Percentiles rank a stretch among this genome's conserved stretches.
Conservation (phyloP, 2,329 filamentous ascomycete species). For the Rutstroemia sp. region DNA sequence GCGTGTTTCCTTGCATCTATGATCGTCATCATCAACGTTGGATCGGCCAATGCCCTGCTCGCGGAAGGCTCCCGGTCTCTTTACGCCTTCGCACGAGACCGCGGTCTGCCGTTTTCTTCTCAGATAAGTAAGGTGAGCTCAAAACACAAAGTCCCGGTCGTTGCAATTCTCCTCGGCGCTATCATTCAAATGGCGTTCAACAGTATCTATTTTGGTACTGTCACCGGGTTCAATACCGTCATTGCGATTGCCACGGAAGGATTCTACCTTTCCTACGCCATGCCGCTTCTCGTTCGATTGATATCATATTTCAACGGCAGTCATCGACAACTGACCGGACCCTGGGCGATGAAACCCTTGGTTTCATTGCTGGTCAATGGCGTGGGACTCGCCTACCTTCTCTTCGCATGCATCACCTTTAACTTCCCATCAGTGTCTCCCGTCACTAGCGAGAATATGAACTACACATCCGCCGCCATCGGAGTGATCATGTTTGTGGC, state of each 20-base stretch:
- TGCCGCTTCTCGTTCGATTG: constrained; percentile 44
- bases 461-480: constrained; percentile 49
- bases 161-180: constrained; percentile 40
- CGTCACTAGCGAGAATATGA: constrained; percentile 48
- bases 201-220: constrained; percentile 47
- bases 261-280: constrained; percentile 52
- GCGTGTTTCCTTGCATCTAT: constrained; percentile 41
- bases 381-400: constrained; percentile 42
- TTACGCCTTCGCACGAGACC: constrained; percentile 42
- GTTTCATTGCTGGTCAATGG: constrained; percentile 35
- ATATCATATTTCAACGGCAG: constrained; percentile 38
- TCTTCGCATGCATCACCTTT: constrained; percentile 48
- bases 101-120: constrained; percentile 44
- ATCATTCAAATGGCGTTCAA: constrained; percentile 44
- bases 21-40: constrained; percentile 35
- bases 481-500: constrained; percentile 46
- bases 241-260: constrained; percentile 50
- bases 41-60: constrained; percentile 33
- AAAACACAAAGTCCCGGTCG: constrained; percentile 40
- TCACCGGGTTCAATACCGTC: constrained; percentile 48
- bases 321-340: constrained; percentile 30
- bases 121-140: constrained; percentile 38
- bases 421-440: constrained; percentile 46
- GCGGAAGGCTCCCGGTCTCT: constrained; percentile 32
- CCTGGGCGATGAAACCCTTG: constrained; percentile 36